Conservation (phyloP, 148 eudicot species). For the Vaccinium corymbosum region DNA sequence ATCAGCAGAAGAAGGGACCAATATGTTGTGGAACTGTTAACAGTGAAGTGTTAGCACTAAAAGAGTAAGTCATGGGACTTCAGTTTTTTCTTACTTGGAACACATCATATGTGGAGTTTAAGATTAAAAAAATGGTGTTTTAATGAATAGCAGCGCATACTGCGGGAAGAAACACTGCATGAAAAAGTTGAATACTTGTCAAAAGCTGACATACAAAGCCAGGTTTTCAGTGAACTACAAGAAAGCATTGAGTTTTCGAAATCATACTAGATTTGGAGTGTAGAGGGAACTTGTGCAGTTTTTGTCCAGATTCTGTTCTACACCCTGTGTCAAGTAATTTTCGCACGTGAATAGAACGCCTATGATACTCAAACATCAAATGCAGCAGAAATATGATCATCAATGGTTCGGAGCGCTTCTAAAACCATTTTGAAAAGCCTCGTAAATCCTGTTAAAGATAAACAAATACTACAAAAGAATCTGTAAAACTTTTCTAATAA, state of each 20-base stretch:
- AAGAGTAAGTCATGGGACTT: neutral
- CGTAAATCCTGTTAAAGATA: neutral
- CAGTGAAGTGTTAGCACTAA: neutral
- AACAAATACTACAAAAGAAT: neutral
- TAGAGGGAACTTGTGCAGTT: slow-evolving; percentile 50
- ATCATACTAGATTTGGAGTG: slow-evolving; percentile 57
- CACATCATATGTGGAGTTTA: slow-evolving; percentile 87
- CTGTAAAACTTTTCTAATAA: neutral
- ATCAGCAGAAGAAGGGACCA: slow-evolving; percentile 86
- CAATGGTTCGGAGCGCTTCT: neutral
- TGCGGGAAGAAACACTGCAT: slow-evolving; percentile 95
- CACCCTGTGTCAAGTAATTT: slow-evolving; percentile 50
- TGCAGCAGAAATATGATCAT: neutral
- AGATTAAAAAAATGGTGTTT: slow-evolving; percentile 65
- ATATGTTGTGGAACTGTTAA: slow-evolving; percentile 64
- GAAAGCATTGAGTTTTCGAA: neutral
- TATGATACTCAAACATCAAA: neutral
- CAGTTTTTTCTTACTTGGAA: slow-evolving; percentile 60
- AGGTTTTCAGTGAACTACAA: neutral
- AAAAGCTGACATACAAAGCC: slow-evolving; percentile 3
- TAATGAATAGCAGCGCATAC: slow-evolving; percentile 54
- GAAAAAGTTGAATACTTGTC: slow-evolving; percentile 16
- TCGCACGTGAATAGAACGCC: neutral
- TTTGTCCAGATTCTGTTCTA: slow-evolving; percentile 51
- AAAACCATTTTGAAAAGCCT: neutral